These are phyloP conservation scores for Letharia columbiana DNA, from an alignment of 495 filamentous ascomycete genomes.

Conservation along the genomic window DNA sequence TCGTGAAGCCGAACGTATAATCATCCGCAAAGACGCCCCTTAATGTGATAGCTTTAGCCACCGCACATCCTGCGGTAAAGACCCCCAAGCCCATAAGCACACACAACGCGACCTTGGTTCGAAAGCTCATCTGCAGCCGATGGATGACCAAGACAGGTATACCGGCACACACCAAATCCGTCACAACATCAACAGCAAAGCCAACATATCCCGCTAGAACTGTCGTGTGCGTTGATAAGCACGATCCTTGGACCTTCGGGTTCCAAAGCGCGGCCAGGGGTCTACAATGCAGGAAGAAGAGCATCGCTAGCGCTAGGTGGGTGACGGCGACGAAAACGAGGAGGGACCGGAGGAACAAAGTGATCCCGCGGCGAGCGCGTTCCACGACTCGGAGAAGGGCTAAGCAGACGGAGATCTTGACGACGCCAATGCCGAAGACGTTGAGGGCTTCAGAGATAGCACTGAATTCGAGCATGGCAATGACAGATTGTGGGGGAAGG, in stretches of 20 bases:
- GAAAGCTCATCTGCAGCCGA: slow-evolving; percentile 16
- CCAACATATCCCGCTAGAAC: slow-evolving; percentile 13
- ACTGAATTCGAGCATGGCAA: slow-evolving; percentile 11
- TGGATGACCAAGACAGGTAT: slow-evolving; percentile 17
- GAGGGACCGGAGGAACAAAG: slow-evolving; percentile 9
- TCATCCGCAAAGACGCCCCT: slow-evolving; percentile 11
- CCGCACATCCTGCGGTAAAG: slow-evolving; percentile 19
- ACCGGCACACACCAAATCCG: slow-evolving; percentile 15
- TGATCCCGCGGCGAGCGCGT: not conserved
- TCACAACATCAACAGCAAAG: slow-evolving; percentile 12
- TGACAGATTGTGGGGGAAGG: slow-evolving; percentile 5
- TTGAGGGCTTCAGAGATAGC: slow-evolving; percentile 7
- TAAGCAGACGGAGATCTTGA: slow-evolving; percentile 17
- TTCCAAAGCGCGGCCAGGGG: slow-evolving; percentile 13
- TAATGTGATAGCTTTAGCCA: slow-evolving; percentile 16
- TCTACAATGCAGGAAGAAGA: slow-evolving; percentile 16
- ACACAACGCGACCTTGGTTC: slow-evolving; percentile 14
- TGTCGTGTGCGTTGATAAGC: slow-evolving; percentile 12
- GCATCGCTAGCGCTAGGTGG: slow-evolving; percentile 16
- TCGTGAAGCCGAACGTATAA: slow-evolving; percentile 11
- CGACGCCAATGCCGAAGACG: slow-evolving; percentile 13
- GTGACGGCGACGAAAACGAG: slow-evolving; percentile 15
- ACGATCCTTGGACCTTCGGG: slow-evolving; percentile 8
- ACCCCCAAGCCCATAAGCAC: slow-evolving; percentile 17
- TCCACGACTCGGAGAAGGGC: slow-evolving; percentile 16